A percentile compares a stretch with the other conserved stretches of the same genome.
Conservation (phyloP, 2,329 filamentous ascomycete species). For the Leptographium radiaticola region DNA sequence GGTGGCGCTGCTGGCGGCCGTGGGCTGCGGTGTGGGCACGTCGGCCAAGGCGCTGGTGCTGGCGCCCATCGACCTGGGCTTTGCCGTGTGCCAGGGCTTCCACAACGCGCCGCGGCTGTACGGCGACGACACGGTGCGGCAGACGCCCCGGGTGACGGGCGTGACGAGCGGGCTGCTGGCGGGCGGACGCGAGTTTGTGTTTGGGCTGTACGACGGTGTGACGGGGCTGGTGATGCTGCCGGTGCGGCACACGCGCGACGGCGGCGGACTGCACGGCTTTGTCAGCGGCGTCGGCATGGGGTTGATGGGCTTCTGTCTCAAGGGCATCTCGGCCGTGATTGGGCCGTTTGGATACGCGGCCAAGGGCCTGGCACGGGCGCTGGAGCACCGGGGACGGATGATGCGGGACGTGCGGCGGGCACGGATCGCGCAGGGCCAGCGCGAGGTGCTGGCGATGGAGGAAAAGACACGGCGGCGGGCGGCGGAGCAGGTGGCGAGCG, state of each 20-base stretch:
- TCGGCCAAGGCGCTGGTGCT: slow-evolving; percentile 37
- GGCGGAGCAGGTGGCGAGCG: slow-evolving; percentile 21
- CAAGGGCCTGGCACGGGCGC: slow-evolving; percentile 51
- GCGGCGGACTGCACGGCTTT: slow-evolving; percentile 29
- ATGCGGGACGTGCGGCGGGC: slow-evolving; percentile 40
- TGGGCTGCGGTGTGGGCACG: slow-evolving; percentile 37
- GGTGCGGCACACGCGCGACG: slow-evolving; percentile 39
- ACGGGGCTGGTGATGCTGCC: slow-evolving; percentile 51
- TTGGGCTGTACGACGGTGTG: slow-evolving; percentile 52
- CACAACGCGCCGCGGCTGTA: slow-evolving; percentile 60
- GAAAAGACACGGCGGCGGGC: slow-evolving; percentile 18
- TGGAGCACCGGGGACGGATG: slow-evolving; percentile 38
- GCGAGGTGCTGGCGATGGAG: slow-evolving; percentile 25
- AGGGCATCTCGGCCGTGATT: slow-evolving; percentile 48
- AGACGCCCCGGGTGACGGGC: slow-evolving; percentile 49
- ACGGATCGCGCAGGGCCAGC: slow-evolving; percentile 44
- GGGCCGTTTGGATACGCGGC: slow-evolving; percentile 49
- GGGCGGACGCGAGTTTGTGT: slow-evolving; percentile 46
- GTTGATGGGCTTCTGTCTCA: slow-evolving; percentile 49
- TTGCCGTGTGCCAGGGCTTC: slow-evolving; percentile 54
- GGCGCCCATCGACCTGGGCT: slow-evolving; percentile 46
- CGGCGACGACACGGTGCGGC: slow-evolving; percentile 55
- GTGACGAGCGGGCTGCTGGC: slow-evolving; percentile 50
- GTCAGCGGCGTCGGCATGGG: slow-evolving; percentile 49
- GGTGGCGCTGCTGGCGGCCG: slow-evolving; percentile 33